Base-by-base conservation (phyloP, 768 basidiomycete genomes). In the Lactarius tabidus region DNA sequence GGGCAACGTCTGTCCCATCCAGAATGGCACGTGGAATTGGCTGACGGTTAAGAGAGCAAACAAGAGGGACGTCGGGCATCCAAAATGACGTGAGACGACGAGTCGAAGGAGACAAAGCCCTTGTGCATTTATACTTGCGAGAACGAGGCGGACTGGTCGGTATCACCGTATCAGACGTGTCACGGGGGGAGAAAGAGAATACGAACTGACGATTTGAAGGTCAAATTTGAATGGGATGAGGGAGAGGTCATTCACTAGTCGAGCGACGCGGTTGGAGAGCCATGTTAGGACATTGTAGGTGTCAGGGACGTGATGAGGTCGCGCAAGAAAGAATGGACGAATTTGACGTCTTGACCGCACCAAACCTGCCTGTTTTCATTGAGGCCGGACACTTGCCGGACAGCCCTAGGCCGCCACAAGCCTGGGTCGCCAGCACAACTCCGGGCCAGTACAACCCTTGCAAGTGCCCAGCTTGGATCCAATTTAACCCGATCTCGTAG, bases 1-100 rank as follows among this genome's bases (percentile, higher is more conserved):
- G 1, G 97, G 96, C 8, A 98, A 75, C 0, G 96, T 97, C 60
- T 97, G 78, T 2, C 94, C 87, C 81, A 94, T 91, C 88, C 93
- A 98, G 74, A 93, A 99, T 9, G 88, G 87, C 6, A 95, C 72
- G 73, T 98, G 97, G 72, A 97, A 98, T 72, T 96, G 93, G 0
- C 88, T 85, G 68, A 85, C 81, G 4, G 86, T 85, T 72, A 97
- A 72, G 0, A 95, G 67, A 1, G 83, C 74, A 73, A 88, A 96
- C 70, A 84, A 80, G 18, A 81, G 71, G 17, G 85, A 79, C 0
- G 87, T 81, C 3, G 74, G 72, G 2, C 78, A 74, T 18, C 91
- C 93, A 69, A 88, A 96, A n/a, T 89, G 84, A 12, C 75, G 75
- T 0, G 81, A 77, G 1, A 91, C 80, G 2, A 86, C 84, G 43